Percentiles rank a stretch among this genome's conserved stretches.
Evolutionary conservation across 2,329 filamentous ascomycete genomes (phyloP).

Genomic region (Ciborinia camelliae): DNA sequence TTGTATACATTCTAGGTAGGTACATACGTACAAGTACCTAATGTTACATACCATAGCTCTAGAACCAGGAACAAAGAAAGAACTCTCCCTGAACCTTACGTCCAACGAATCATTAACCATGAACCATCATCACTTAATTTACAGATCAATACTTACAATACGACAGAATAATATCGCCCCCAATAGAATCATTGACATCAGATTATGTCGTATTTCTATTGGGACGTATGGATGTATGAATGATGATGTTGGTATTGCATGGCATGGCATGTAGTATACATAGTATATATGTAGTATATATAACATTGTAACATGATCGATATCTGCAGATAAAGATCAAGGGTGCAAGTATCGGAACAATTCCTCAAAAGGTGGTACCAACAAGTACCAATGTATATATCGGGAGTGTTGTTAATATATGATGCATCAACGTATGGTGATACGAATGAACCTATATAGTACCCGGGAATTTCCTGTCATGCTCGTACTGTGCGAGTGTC

Average conservation of each 20-base stretch:
- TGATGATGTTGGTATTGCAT: background rate
- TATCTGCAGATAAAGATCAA: slow-evolving; percentile 8
- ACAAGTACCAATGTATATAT: background rate
- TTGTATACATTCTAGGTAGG: no score
- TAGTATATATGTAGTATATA: background rate
- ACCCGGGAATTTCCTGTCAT: background rate
- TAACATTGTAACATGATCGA: background rate
- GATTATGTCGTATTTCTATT: slow-evolving; percentile 1
- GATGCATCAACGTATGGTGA: background rate
- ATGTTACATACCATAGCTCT: no score
- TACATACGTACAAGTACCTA: no score
- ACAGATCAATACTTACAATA: background rate
- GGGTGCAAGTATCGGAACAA: background rate
- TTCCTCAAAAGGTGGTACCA: background rate
- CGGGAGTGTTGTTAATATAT: background rate
- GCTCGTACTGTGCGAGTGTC: background rate
- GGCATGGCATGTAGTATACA: no score
- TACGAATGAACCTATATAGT: background rate
- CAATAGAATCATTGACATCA: slow-evolving; percentile 1
- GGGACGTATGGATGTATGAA: background rate
- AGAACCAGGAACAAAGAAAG: background rate
- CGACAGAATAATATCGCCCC: background rate
- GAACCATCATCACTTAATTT: background rate
- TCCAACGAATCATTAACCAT: background rate
- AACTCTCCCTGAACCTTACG: background rate